These are phyloP conservation scores for Candida ovalis DNA, from an alignment of 805 yeast genomes.

Conservation along the genomic window DNA sequence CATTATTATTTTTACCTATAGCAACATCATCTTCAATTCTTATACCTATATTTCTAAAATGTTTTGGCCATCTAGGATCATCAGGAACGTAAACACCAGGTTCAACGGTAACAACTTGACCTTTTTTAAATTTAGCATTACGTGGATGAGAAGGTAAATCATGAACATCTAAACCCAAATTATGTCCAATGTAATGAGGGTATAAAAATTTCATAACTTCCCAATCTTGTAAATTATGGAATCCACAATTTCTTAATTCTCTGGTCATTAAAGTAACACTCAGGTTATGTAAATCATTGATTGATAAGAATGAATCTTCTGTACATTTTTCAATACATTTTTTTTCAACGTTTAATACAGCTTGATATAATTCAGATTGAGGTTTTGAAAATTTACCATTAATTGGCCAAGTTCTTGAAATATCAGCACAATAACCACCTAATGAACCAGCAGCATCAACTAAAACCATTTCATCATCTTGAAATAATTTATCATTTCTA, in stretches of 20 bases:
- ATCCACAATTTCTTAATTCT: slow-evolving; percentile 74
- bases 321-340: slow-evolving; percentile 70
- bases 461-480: slow-evolving; percentile 69
- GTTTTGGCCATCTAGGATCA: slow-evolving; percentile 66
- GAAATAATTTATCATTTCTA: slow-evolving; percentile 79
- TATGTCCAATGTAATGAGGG: slow-evolving; percentile 96
- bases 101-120: slow-evolving; percentile 90
- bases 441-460: slow-evolving; percentile 93
- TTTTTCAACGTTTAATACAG: slow-evolving; percentile 80
- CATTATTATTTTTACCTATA: slow-evolving; percentile 55
- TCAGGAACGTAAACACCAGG: slow-evolving; percentile 93
- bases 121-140: slow-evolving; percentile 47
- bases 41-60: slow-evolving; percentile 84
- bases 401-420: slow-evolving; percentile 95
- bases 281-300: slow-evolving; percentile 72
- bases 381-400: slow-evolving; percentile 68
- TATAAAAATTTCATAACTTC: slow-evolving; percentile 59
- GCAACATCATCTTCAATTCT: slow-evolving; percentile 94
- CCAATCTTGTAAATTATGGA: slow-evolving; percentile 45
- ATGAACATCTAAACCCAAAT: slow-evolving; percentile 88
- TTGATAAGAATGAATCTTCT: slow-evolving; percentile 45
- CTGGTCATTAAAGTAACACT: slow-evolving; percentile 56
- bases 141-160: slow-evolving; percentile 69
- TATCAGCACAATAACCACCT: slow-evolving; percentile 95
- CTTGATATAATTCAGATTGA: slow-evolving; percentile 84